Evolutionary conservation across 1,284 basidiomycete genomes (phyloP).

Genomic region (Somion occarium): DNA sequence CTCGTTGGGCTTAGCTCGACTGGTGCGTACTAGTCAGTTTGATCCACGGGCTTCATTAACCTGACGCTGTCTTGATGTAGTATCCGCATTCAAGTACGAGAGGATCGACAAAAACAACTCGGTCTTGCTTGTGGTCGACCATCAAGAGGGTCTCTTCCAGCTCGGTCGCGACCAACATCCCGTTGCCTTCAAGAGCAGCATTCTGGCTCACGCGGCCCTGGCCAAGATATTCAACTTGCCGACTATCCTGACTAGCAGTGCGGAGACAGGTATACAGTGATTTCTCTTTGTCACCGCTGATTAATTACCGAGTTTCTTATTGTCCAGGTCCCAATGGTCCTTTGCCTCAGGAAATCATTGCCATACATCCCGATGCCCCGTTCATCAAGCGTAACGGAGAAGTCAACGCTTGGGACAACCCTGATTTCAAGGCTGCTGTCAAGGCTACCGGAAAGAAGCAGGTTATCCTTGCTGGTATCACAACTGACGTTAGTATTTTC

Average conservation of each 20-base stretch:
- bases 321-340: constrained; percentile 40
- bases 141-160: constrained; percentile 43
- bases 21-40: neutral
- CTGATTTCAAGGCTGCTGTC: constrained; percentile 41
- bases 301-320: neutral
- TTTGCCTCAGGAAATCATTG: constrained; percentile 36
- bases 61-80: too few species aligned
- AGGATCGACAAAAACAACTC: constrained; percentile 40
- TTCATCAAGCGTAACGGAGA: constrained; percentile 42
- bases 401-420: constrained; percentile 47
- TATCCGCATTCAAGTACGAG: constrained; percentile 27
- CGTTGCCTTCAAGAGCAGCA: constrained; percentile 36
- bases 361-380: constrained; percentile 39
- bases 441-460: constrained; percentile 43
- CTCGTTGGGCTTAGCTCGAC: neutral
- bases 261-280: constrained; percentile 31
- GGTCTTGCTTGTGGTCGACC: constrained; percentile 40
- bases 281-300: neutral
- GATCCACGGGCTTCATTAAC: too few species aligned
- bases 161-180: constrained; percentile 35
- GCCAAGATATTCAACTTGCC: constrained; percentile 41
- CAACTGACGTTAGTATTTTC: constrained; percentile 37
- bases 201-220: constrained; percentile 41
- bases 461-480: constrained; percentile 42
- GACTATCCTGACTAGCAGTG: constrained; percentile 40